Base-by-base conservation (phyloP, 2,329 filamentous ascomycete species). In the Colletotrichum gloeosporioides region DNA sequence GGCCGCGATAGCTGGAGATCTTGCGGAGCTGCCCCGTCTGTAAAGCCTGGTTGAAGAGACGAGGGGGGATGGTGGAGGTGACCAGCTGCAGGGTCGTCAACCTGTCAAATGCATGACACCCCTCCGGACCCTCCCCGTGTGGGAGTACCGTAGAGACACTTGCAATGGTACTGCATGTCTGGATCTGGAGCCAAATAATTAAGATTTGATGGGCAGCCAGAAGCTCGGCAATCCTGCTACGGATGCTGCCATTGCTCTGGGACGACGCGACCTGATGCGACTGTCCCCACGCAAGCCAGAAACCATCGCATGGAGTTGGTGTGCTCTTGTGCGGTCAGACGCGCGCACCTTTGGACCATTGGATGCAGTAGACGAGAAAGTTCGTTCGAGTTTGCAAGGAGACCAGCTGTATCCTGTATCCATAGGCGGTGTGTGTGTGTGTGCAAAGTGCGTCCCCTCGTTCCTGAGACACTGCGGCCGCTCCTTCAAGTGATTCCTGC, bases 251-350 rank as follows among this genome's bases (percentile, higher is more conserved):
- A 27, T 64, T 68, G 62, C 57, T 71, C 44, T n/a, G 59, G 49
- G 49, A 71, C 72, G 67, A 74, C 44, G 29, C 31, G 59, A 64
- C 39, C 59, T 49, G 29, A 25, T 73, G 69, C 57, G 59, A 67
- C 53, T 34, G 62, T 72, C 69, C 27, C 69, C 69, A 55, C 73
- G 29, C 59, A 71, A 22, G 61, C 53, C 59, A 67, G 34, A 34
- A 49, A 63, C 53, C 53, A 18, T 73, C 73, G 62, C 73, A 75
- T 75, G 25, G 63, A 64, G 55, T 53, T 67, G 31, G 73, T 57
- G 69, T 27, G 18, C 62, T 63, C 69, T 63, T 68, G 69, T 73
- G 69, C 69, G 49, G 39, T 68, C 44, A 67, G 69, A 64, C 63
- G 57, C 12, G 55, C 68, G 25, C 55, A 49, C 44, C n/a, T 22